These are phyloP conservation scores for Gigaspora rosea DNA, from an alignment of 192 early-diverging fungal species.

Conservation along the genomic window DNA sequence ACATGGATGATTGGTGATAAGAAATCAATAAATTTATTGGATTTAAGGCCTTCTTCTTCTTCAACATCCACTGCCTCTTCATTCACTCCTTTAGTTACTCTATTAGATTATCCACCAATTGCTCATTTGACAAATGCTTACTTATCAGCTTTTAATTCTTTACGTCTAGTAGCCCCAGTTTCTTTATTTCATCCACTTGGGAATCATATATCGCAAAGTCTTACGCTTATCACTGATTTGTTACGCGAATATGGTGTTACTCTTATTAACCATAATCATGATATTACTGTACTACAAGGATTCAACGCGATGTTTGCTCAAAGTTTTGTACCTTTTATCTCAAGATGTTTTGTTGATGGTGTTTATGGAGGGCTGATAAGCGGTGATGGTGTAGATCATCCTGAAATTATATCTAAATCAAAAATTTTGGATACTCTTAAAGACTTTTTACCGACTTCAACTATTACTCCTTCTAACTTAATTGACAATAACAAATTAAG, in stretches of 20 bases:
- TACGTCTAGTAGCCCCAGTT: conserved; percentile 59
- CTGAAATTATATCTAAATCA: background rate
- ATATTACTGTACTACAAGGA: conserved; percentile 8
- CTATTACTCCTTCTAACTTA: background rate
- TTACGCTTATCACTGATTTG: conserved; percentile 8
- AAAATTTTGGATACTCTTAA: conserved; percentile 25
- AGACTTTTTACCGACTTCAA: conserved; percentile 24
- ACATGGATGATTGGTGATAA: conserved; percentile 51
- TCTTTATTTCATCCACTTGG: conserved; percentile 37
- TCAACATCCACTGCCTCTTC: conserved; percentile 11
- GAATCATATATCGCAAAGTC: background rate
- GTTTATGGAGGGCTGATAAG: conserved; percentile 43
- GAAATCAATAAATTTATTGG: conserved; percentile 18
- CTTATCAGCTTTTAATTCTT: conserved; percentile 61
- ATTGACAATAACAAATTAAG: too few relatives aligned
- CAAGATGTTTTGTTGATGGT: conserved; percentile 46
- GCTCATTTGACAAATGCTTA: conserved; percentile 69
- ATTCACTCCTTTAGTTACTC: conserved; percentile 53
- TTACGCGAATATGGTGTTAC: conserved; percentile 19
- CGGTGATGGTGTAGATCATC: background rate
- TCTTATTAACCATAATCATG: conserved; percentile 16
- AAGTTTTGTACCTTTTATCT: conserved; percentile 33
- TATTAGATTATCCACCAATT: conserved; percentile 66
- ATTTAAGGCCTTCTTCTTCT: conserved; percentile 3
- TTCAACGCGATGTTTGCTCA: conserved; percentile 26